Percentiles rank a stretch among this genome's conserved stretches.
Evolutionary conservation across 768 basidiomycete species (phyloP).

Genomic region (Tubosaeta sp.): DNA sequence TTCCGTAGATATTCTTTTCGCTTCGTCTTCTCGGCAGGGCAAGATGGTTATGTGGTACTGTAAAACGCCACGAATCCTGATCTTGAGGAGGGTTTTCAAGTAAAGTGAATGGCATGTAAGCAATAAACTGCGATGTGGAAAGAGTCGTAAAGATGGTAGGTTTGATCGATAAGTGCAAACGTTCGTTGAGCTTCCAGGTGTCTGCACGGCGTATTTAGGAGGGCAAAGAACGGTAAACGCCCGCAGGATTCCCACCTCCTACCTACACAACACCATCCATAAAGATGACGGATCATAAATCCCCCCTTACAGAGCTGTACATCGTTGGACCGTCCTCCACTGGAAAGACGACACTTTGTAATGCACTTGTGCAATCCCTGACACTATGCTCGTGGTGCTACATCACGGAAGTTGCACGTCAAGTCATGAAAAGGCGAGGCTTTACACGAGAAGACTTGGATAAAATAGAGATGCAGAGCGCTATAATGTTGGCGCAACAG

Average conservation of each 20-base stretch:
- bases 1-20: conserved; percentile 35
- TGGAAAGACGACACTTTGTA: conserved; percentile 68
- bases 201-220: conserved; percentile 9
- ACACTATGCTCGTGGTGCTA: conserved; percentile 36
- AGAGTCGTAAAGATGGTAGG: neutral
- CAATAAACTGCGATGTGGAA: too few relatives aligned
- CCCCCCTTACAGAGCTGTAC: conserved; percentile 31
- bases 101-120: conserved; percentile 24
- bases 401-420: conserved; percentile 59
- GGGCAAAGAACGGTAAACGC: conserved; percentile 7
- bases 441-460: conserved; percentile 50
- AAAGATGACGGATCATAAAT: conserved; percentile 14
- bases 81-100: conserved; percentile 41
- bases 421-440: conserved; percentile 49
- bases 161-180: neutral
- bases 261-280: conserved; percentile 1
- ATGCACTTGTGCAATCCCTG: conserved; percentile 43
- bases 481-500: conserved; percentile 57
- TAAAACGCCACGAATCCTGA: conserved; percentile 54
- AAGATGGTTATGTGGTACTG: conserved; percentile 31
- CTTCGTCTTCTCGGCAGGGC: conserved; percentile 23
- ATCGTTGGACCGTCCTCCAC: conserved; percentile 58
- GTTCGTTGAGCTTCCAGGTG: neutral
- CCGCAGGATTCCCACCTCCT: conserved; percentile 16
- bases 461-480: conserved; percentile 55